Evolutionary conservation across 331 rosid species (phyloP), one percentile per base, ranked within the genome.

Genomic region (Quercus phellos): DNA sequence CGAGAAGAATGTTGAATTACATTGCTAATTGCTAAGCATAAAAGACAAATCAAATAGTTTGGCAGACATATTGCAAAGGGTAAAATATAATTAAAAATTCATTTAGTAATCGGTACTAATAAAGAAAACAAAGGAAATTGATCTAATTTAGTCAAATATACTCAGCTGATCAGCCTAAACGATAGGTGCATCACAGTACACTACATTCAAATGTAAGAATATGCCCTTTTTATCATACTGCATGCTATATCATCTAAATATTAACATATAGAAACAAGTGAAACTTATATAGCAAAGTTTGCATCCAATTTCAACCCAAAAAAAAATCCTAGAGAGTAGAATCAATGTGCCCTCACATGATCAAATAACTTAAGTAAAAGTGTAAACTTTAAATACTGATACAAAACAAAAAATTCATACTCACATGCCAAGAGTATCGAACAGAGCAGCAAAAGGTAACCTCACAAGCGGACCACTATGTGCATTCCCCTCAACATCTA

Each of bases 391-490:
- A 75, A 67, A 74, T 35, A 74, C n/a, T 8, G 51, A 76, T 66
- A 72, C 27, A 68, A 38, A 81, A 24, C 64, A 72, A 72, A 72
- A 72, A 66, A 35, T 16, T 79, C 34, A 67, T 59, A 87, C 99
- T 90, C 78, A 95, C 99, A 56, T 76, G 85, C 99, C 98, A 80
- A 95, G 92, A 69, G 97, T 91, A 84, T 95, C 96, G 51, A 93
- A 95, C 82, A 95, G 84, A 6, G 93, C 76, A 58, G 99, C 99
- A 87, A 95, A 95, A 50, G 99, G 96, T 35, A 95, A 82, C 90
- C 93, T 90, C 84, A 93, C 88, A 73, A 91, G 83, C 21, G 82
- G 90, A 83, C 92, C 96, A 89, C 74, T 79, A 74, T 81, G 83
- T 1, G 83, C 90, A 80, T 77, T 95, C 43, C 92, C 96, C 87